Conservation (phyloP, 1,284 basidiomycete genomes). For the Leccinum ponderosum region DNA sequence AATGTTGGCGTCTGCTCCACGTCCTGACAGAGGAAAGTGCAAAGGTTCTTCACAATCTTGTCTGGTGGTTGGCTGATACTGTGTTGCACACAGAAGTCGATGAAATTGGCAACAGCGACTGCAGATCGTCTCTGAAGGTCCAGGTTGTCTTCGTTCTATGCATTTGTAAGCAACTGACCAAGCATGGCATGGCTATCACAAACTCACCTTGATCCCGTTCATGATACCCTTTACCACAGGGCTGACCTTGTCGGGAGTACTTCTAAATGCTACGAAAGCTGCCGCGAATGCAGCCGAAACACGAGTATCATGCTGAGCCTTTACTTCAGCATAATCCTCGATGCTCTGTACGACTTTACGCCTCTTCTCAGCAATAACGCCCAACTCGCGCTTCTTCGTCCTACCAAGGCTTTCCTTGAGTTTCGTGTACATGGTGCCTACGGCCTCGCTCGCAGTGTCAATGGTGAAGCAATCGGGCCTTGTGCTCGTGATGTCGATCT, state of each 20-base stretch:
- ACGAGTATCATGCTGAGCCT: slow-evolving; percentile 85
- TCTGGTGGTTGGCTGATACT: slow-evolving; percentile 68
- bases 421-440: slow-evolving; percentile 70
- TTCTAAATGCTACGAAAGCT: slow-evolving; percentile 84
- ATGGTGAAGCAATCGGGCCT: slow-evolving; percentile 77
- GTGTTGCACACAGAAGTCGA: slow-evolving; percentile 80
- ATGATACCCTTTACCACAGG: slow-evolving; percentile 97
- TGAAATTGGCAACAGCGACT: slow-evolving; percentile 82
- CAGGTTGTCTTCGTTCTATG: slow-evolving; percentile 84
- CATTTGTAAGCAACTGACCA: slow-evolving; percentile 10
- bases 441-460: slow-evolving; percentile 73
- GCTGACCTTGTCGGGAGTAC: slow-evolving; percentile 91
- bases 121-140: slow-evolving; percentile 93
- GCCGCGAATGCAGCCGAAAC: slow-evolving; percentile 89
- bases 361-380: slow-evolving; percentile 78
- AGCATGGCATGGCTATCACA: neutral
- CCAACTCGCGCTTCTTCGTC: slow-evolving; percentile 78
- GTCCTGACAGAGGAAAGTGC: slow-evolving; percentile 96
- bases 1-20: slow-evolving; percentile 89
- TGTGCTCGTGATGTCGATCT: slow-evolving; percentile 75
- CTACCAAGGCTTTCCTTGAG: slow-evolving; percentile 74
- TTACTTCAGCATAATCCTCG: slow-evolving; percentile 82
- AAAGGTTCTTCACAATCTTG: slow-evolving; percentile 97
- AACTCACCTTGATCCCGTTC: slow-evolving; percentile 91
- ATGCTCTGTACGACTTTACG: slow-evolving; percentile 74